phyloP scores from a whole-genome alignment of 139 green algal species.

The Picochlorum sp. region DNA sequence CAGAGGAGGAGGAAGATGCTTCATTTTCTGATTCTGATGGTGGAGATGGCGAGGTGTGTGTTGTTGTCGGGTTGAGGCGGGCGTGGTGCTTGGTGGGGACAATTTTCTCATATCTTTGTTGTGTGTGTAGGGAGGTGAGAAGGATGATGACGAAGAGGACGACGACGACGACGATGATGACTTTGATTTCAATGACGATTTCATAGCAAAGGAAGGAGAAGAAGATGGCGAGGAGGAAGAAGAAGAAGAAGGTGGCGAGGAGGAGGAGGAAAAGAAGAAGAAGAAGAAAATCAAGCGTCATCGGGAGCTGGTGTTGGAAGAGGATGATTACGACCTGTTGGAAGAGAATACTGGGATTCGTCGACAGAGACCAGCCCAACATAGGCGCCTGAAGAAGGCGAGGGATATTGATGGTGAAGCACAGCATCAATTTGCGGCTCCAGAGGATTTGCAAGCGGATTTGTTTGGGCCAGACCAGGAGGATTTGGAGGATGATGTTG shows the following conservation, averaged over 20 bases:
- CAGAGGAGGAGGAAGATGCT: background rate
- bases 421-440: conserved; percentile 16
- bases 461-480: conserved; percentile 62
- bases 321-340: conserved; percentile 88
- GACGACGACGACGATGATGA: background rate
- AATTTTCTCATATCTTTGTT: no score
- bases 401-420: conserved; percentile 25
- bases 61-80: background rate
- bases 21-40: background rate
- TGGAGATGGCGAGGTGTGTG: background rate
- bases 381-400: conserved; percentile 56
- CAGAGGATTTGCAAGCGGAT: conserved; percentile 49
- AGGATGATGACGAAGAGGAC: no score
- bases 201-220: conserved; percentile 10
- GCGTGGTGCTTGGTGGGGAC: no score
- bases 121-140: background rate
- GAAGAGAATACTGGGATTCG: conserved; percentile 60
- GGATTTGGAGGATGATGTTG: conserved; percentile 8
- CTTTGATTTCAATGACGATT: conserved; percentile 5
- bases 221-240: conserved; percentile 2
- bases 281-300: conserved; percentile 46
- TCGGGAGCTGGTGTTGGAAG: conserved; percentile 62
- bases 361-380: conserved; percentile 30
- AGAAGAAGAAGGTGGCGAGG: conserved; percentile 8
- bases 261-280: background rate